phyloP scores from a whole-genome alignment of 768 basidiomycete genomes.

The Hypholoma fasciculare region DNA sequence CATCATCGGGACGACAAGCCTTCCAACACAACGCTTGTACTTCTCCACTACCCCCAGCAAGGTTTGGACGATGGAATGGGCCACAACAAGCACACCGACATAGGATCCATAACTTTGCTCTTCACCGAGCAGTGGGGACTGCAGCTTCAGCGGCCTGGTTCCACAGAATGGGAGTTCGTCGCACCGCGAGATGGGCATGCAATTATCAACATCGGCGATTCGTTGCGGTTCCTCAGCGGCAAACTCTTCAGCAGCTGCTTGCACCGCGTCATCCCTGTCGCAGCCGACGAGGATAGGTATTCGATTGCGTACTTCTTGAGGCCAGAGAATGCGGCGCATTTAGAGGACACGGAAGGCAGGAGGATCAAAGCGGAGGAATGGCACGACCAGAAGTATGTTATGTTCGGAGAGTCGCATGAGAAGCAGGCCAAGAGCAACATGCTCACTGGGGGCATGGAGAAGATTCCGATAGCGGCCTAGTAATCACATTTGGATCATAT shows the following conservation, averaged over 20 bases:
- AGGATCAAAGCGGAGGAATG: slow-evolving; percentile 7
- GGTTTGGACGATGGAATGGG: slow-evolving; percentile 6
- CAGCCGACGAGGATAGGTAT: slow-evolving; percentile 7
- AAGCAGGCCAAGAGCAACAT: slow-evolving; percentile 7
- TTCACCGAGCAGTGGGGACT: slow-evolving; percentile 11
- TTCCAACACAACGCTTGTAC: slow-evolving; percentile 8
- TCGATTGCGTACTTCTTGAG: slow-evolving; percentile 12
- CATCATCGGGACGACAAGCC: slow-evolving; percentile 8
- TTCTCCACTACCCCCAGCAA: slow-evolving; percentile 10
- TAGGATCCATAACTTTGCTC: slow-evolving; percentile 6
- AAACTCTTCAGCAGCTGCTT: slow-evolving; percentile 10
- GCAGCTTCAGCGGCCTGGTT: slow-evolving; percentile 7
- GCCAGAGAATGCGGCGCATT: slow-evolving; percentile 7
- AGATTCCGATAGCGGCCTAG: neutral
- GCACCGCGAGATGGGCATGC: slow-evolving; percentile 8
- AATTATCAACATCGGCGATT: slow-evolving; percentile 9
- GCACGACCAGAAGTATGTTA: slow-evolving; percentile 11
- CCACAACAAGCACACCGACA: slow-evolving; percentile 11
- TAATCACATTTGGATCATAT: too few relatives aligned
- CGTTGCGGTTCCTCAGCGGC: slow-evolving; percentile 8
- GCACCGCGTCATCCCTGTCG: slow-evolving; percentile 9
- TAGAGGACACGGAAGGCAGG: slow-evolving; percentile 6
- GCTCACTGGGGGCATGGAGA: slow-evolving; percentile 10
- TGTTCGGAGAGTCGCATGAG: slow-evolving; percentile 10
- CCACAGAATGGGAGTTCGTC: slow-evolving; percentile 4